Base-by-base conservation (phyloP, 2,329 filamentous ascomycete species). In the Lachnellula cervina region DNA sequence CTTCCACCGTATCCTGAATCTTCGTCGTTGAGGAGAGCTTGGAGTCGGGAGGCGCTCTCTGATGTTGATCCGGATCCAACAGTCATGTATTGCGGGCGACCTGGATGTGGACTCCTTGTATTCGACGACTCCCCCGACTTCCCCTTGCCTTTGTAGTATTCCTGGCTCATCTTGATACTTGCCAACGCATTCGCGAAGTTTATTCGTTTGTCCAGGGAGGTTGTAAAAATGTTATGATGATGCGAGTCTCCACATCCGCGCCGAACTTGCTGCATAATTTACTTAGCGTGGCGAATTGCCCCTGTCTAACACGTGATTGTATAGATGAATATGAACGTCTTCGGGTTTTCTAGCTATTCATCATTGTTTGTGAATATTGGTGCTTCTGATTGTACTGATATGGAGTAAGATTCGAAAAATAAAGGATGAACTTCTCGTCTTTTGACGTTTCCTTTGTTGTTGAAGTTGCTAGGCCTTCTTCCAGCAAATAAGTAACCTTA, bases 1-100 rank as follows among this genome's bases (percentile, higher is more conserved):
- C 90, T 96, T 45, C 88, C 88, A 54, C 90, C 92, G 68, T 97
- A 97, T 6, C 93, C 94, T 17, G 93, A 97, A 70, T 99, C 44
- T 17, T 46, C 94, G 56, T 84, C 77, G 59, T 96, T 90, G 54
- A 97, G 77, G 65, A 95, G 82, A 17, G 86, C 84, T 72, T 94
- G 89, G 40, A 97, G 78, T 54, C 86, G 86, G 32, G 88, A 82
- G 38, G 90, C 92, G 70, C 90, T 89, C 68, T 90, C 85, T 19
- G 92, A 92, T 21, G 88, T 85, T 53, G 86, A 85, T 52, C 92
- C 92, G 62, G 80, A 84, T 56, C 93, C 93, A 50, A 97, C 89
- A 5, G 90, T 95, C 86, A 96, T 89, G 73, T 92, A 97, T 57
- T 84, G 80, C 50, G 87, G 87, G 59, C 66, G 67, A 57, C 56